phyloP scores from a whole-genome alignment of 192 early-diverging fungal species.

The Backusella australiensis region DNA sequence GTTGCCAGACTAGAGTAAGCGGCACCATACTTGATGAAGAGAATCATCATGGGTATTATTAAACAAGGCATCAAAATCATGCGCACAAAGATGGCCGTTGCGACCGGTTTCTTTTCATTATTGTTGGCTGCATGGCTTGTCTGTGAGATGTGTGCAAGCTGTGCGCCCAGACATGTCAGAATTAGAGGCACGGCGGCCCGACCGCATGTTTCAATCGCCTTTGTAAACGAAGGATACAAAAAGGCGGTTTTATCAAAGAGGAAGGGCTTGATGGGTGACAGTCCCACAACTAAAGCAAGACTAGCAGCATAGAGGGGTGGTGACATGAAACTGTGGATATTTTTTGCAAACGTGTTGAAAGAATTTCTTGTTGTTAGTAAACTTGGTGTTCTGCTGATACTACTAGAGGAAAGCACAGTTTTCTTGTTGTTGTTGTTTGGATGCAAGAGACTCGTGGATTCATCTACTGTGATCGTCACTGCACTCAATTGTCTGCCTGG shows the following conservation, averaged over 20 bases:
- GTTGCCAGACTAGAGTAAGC: slow-evolving; percentile 42
- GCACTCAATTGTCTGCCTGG: slow-evolving; percentile 11
- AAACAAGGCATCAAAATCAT: slow-evolving; percentile 39
- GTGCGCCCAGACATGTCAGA: slow-evolving; percentile 73
- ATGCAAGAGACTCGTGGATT: background rate
- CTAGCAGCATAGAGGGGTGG: slow-evolving; percentile 73
- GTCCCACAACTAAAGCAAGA: slow-evolving; percentile 62
- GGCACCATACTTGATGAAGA: slow-evolving; percentile 28
- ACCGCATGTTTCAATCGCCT: slow-evolving; percentile 71
- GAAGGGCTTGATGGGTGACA: slow-evolving; percentile 58
- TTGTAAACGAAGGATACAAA: slow-evolving; percentile 51
- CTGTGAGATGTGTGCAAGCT: slow-evolving; percentile 37
- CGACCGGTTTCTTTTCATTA: slow-evolving; percentile 35
- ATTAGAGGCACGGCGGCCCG: slow-evolving; percentile 79
- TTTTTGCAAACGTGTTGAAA: background rate
- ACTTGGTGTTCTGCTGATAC: background rate
- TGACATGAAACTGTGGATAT: slow-evolving; percentile 46
- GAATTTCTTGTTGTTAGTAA: background rate
- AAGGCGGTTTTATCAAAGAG: slow-evolving; percentile 61
- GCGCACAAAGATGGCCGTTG: slow-evolving; percentile 30
- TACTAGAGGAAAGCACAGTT: background rate
- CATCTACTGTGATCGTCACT: slow-evolving; percentile 10
- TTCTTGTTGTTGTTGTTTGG: slow-evolving; percentile 6
- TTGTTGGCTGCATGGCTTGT: slow-evolving; percentile 4
- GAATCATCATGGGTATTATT: slow-evolving; percentile 35